Base-by-base conservation (phyloP, 495 filamentous ascomycete genomes). In the Parathielavia hyrcaniae region DNA sequence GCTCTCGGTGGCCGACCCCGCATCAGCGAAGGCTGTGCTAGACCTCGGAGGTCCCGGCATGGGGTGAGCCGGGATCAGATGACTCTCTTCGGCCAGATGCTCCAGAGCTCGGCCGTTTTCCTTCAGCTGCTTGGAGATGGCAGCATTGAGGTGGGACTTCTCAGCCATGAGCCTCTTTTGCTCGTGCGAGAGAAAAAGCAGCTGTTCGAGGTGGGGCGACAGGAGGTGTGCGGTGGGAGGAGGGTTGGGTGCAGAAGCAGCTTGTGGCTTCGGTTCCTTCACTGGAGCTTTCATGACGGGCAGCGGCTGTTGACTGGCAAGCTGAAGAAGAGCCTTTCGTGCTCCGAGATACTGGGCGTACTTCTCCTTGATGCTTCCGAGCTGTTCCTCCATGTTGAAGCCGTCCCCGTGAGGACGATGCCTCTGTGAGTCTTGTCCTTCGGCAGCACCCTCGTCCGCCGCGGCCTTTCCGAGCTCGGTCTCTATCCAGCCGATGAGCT, bases 401-500 rank as follows among this genome's bases (percentile, higher is more conserved):
- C 75, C 71, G 14, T 61, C 52, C 62, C 73, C 5, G 9, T 46
- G 7, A 13, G 49, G 53, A 22, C 58, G 35, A 19, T 49, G 58
- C 20, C 52, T 57, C 61, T 60, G 39, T 58, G 67, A n/a, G 61
- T 64, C 30, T 72, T 74, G 43, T 63, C 66, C 10, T 61, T 59
- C 59, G 11, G 66, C 73, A 48, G 74, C 74, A 17, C 70, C 72
- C 12, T 69, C 75, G 44, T 76, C 76, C 11, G 72, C 77, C 19
- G 62, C 67, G 22, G 80, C 81, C 53, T 75, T 80, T 32, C 76
- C 73, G 9, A 90, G 71, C 58, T 86, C 85, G 13, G 77, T 73
- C 66, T 90, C 86, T 22, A 90, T 85, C 86, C 86, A 90, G 61
- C 78, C 76, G 40, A 89, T 85, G 53, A 90, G 71, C 50, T 83